Percentiles rank a stretch among this genome's conserved stretches.
Evolutionary conservation across 371 early-diverging fungal species (phyloP).

Genomic region (Mycotypha africana): DNA sequence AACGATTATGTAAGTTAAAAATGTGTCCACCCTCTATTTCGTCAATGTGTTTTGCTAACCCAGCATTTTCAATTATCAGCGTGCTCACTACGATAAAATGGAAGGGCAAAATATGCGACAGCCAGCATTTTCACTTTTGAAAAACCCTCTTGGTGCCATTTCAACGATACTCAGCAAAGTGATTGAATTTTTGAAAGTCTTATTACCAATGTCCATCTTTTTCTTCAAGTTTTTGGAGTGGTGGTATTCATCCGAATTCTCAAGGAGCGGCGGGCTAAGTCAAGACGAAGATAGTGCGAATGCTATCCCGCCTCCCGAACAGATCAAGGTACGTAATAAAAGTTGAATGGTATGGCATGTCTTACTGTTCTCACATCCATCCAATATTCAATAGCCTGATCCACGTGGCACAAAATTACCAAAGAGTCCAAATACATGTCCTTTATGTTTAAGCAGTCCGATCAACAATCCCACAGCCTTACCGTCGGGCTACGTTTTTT

Average conservation of each 20-base stretch:
- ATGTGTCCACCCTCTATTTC: not conserved
- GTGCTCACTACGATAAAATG: conserved; percentile 34
- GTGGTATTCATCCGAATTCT: conserved; percentile 86
- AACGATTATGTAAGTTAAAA: conserved; percentile 71
- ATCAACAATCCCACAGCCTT: conserved; percentile 84
- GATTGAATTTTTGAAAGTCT: conserved; percentile 66
- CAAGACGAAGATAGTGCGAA: conserved; percentile 24
- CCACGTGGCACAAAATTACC: conserved; percentile 75
- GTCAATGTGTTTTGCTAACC: not conserved
- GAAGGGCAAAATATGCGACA: conserved; percentile 2
- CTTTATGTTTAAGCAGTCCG: conserved; percentile 61
- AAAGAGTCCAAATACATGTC: conserved; percentile 65
- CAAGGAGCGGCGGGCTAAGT: conserved; percentile 33
- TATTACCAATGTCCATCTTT: conserved; percentile 86
- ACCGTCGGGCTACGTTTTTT: conserved; percentile 79
- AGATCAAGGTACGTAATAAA: conserved; percentile 37
- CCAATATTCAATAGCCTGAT: conserved; percentile 71
- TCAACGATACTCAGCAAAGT: conserved; percentile 43
- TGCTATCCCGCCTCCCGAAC: conserved; percentile 59
- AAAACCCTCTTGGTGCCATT: conserved; percentile 14
- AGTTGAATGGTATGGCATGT: not conserved
- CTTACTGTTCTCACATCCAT: not conserved
- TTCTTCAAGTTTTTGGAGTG: conserved; percentile 92
- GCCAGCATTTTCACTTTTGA: conserved; percentile 12
- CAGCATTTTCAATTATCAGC: conserved; percentile 22